A percentile compares a stretch with the other conserved stretches of the same genome.
Conservation (phyloP, 2,329 filamentous ascomycete genomes). For the Ascochyta rabiei region DNA sequence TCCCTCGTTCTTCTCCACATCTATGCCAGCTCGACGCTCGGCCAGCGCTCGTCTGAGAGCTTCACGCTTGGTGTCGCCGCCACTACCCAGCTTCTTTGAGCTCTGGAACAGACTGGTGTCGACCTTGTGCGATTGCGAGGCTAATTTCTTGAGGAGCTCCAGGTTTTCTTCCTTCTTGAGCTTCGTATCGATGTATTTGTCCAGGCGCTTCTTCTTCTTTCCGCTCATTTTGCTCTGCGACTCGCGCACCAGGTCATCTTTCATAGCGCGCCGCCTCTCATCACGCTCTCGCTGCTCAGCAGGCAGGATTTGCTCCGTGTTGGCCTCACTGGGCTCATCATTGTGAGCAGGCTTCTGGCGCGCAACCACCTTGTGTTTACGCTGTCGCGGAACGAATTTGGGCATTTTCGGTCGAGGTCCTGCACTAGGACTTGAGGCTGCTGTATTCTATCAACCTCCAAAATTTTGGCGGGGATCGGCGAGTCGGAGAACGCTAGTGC, state of each 20-base stretch:
- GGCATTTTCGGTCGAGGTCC: constrained; percentile 35
- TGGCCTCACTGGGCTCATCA: constrained; percentile 54
- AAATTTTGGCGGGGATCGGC: constrained; percentile 46
- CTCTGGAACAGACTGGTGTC: constrained; percentile 84
- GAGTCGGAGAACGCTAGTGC: constrained; percentile 11
- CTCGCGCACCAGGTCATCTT: constrained; percentile 60
- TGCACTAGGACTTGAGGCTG: constrained; percentile 4
- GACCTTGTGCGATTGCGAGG: constrained; percentile 67
- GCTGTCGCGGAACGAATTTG: constrained; percentile 58
- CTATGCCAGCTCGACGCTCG: constrained; percentile 68
- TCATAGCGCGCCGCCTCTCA: constrained; percentile 58
- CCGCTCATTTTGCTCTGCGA: constrained; percentile 62
- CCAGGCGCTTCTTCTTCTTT: constrained; percentile 71
- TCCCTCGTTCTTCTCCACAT: constrained; percentile 60
- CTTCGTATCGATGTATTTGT: constrained; percentile 85
- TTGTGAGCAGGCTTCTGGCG: constrained; percentile 60
- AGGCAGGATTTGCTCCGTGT: constrained; percentile 57
- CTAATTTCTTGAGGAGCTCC: constrained; percentile 81
- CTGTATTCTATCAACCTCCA: constrained; percentile 10
- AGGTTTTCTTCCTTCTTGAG: constrained; percentile 92
- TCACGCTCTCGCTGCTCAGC: constrained; percentile 60
- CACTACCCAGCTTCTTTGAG: constrained; percentile 74
- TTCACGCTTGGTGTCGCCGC: constrained; percentile 72
- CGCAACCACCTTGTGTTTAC: constrained; percentile 69
- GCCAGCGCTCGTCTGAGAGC: constrained; percentile 66